These are phyloP conservation scores for Furcasterigmium furcatum DNA, from an alignment of 2,329 filamentous ascomycete genomes.

Conservation along the genomic window DNA sequence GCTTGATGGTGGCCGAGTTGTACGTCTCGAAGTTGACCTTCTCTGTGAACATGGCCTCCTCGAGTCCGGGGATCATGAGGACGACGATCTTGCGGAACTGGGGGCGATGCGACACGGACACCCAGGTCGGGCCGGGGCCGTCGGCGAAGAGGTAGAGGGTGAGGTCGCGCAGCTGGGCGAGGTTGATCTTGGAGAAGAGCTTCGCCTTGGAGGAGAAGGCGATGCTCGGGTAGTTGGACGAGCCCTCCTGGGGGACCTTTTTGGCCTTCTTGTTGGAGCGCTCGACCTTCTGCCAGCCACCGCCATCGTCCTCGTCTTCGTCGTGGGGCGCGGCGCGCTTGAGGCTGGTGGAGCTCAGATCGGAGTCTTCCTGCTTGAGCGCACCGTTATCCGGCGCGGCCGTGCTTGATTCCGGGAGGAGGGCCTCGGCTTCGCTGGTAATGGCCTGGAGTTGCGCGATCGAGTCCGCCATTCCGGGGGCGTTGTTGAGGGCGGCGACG, in stretches of 20 bases:
- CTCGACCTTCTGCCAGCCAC: constrained; percentile 54
- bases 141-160: constrained; percentile 67
- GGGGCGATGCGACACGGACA: constrained; percentile 58
- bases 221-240: constrained; percentile 57
- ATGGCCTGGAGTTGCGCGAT: neutral
- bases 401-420: neutral
- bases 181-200: constrained; percentile 58
- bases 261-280: constrained; percentile 56
- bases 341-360: constrained; percentile 33
- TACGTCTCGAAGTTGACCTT: constrained; percentile 46
- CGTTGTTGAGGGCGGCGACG: constrained; percentile 1
- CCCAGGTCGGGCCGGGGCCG: constrained; percentile 62
- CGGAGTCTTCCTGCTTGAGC: neutral
- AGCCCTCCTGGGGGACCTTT: constrained; percentile 54
- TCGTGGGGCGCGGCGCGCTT: constrained; percentile 50
- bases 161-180: constrained; percentile 60
- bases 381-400: neutral
- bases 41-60: constrained; percentile 83
- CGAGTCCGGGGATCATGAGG: constrained; percentile 88
- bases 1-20: constrained; percentile 18
- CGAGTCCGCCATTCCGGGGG: neutral
- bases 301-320: constrained; percentile 28
- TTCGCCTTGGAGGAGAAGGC: constrained; percentile 54
- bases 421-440: neutral
- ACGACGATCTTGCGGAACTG: constrained; percentile 77